These are phyloP conservation scores for Claviceps digitariae DNA, from an alignment of 2,329 filamentous ascomycete species.

Conservation along the genomic window DNA sequence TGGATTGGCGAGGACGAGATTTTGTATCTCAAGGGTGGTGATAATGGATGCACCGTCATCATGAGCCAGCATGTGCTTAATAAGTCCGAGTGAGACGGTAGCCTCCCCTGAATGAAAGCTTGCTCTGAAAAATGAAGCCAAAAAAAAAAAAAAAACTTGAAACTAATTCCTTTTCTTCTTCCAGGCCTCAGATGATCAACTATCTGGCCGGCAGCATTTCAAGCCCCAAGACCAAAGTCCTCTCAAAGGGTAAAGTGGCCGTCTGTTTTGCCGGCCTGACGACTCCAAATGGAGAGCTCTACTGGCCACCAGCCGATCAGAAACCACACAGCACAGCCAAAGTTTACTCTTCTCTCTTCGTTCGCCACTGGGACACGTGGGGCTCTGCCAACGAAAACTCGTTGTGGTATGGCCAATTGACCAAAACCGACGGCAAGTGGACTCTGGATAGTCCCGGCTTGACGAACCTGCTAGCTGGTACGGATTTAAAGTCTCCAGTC, in stretches of 20 bases:
- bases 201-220: slow-evolving; percentile 39
- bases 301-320: slow-evolving; percentile 48
- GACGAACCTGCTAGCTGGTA: slow-evolving; percentile 50
- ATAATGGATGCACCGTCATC: slow-evolving; percentile 34
- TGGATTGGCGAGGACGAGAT: slow-evolving; percentile 62
- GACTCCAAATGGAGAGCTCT: slow-evolving; percentile 54
- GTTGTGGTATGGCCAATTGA: slow-evolving; percentile 58
- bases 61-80: slow-evolving; percentile 23
- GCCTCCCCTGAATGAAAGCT: too few species aligned
- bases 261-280: slow-evolving; percentile 50
- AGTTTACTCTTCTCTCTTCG: slow-evolving; percentile 63
- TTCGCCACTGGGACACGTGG: slow-evolving; percentile 76
- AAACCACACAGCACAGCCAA: slow-evolving; percentile 50
- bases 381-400: slow-evolving; percentile 53
- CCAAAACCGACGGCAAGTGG: slow-evolving; percentile 27
- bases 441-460: slow-evolving; percentile 31
- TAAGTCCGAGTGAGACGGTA: slow-evolving; percentile 22
- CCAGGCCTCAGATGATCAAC: slow-evolving; percentile 31
- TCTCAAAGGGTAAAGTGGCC: slow-evolving; percentile 36
- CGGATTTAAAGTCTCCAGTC: slow-evolving; percentile 50
- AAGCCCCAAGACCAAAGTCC: slow-evolving; percentile 43
- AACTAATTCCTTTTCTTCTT: not conserved
- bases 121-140: not conserved
- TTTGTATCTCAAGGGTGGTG: slow-evolving; percentile 36
- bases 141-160: not conserved